Base-by-base conservation (phyloP, 257 asterid genomes). In the Solanum paucissectum region DNA sequence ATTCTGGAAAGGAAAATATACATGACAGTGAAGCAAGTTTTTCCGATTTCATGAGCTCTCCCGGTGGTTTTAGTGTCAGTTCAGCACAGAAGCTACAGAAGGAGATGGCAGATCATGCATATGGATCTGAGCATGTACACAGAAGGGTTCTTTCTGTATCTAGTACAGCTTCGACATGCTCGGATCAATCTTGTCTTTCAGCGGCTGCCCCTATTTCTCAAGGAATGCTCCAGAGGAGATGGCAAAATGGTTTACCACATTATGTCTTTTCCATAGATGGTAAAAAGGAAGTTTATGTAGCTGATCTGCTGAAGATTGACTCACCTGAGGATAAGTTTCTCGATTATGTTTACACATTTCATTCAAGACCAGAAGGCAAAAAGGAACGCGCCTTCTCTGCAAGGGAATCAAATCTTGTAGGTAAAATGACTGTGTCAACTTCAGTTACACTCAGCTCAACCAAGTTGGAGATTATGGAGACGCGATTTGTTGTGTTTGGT, bases 401-500 rank as follows among this genome's bases (percentile, higher is more conserved):
- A 5, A 86, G 69, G 7, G 91, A 92, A 87, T 58, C 88, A 72
- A 91, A 91, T 75, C 87, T 87, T 88, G 91, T 95, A 72, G 98
- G 96, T 79, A 91, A 88, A 89, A 97, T 97, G 98, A 90, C 89
- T 37, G 99, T 97, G 60, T 94, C 96, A 37, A 94, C 95, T 83
- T 95, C 94, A 13, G 88, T 92, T 87, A 86, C 92, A 13, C 90
- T 92, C n/a, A 84, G 93, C 83, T 89, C 92, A 8, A 90, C 90
- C 84, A 91, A 91, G 77, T 89, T 91, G 2, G 96, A 93, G 86
- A 88, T 93, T 32, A 87, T 83, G 74, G 98, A 97, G 92, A 95
- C 94, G 12, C 91, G 79, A 20, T 97, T 94, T 87, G 90, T 97
- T 86, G 90, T 95, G 81, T 94, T 93, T 23, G 93, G 91, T 72